phyloP scores from a whole-genome alignment of 1,139 yeast species.

The Pichia sp. region DNA sequence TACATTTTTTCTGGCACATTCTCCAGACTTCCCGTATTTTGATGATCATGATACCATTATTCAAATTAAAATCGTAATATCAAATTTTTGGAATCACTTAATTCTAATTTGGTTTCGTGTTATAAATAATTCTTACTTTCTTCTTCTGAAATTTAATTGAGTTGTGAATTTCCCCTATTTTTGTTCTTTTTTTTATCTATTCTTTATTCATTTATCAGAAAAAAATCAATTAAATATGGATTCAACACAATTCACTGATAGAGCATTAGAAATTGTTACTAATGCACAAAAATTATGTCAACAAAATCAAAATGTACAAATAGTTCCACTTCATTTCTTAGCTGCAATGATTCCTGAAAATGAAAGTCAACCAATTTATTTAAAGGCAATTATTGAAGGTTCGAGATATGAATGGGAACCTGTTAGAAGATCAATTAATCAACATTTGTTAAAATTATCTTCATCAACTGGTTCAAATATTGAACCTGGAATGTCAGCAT shows the following conservation, averaged over 20 bases:
- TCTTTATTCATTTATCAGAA: neutral
- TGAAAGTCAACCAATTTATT: constrained; percentile 54
- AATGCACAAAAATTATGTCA: constrained; percentile 76
- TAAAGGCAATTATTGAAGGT: constrained; percentile 80
- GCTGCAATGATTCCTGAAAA: constrained; percentile 80
- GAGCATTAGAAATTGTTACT: constrained; percentile 77
- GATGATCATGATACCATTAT: no score
- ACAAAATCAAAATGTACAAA: constrained; percentile 77
- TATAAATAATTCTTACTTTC: no score
- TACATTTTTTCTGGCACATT: neutral
- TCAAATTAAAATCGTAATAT: no score
- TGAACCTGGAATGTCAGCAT: constrained; percentile 27
- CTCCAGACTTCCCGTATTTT: neutral
- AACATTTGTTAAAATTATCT: constrained; percentile 76
- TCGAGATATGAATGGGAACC: constrained; percentile 84
- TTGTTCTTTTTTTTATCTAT: neutral
- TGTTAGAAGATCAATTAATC: constrained; percentile 75
- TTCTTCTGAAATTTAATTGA: no score
- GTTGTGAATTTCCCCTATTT: no score
- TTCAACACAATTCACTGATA: constrained; percentile 80
- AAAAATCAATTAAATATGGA: constrained; percentile 24
- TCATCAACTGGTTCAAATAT: constrained; percentile 70
- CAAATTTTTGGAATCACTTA: no score
- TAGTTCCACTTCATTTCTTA: constrained; percentile 78
- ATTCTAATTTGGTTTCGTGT: no score